phyloP scores from a whole-genome alignment of 1,284 basidiomycete species.

The Marasmius tenuissimus region DNA sequence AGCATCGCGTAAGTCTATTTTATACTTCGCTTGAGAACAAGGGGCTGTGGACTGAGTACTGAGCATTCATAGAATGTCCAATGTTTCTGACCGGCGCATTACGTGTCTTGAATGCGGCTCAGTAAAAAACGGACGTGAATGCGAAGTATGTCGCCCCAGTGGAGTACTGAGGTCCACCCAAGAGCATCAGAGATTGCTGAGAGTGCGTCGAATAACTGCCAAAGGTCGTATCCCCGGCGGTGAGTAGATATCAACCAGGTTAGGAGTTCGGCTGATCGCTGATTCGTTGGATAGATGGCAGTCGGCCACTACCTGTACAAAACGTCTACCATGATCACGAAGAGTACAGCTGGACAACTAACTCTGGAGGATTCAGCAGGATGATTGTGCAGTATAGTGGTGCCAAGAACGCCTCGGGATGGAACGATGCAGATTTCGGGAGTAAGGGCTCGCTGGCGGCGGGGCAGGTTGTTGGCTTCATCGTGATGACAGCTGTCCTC shows the following conservation, averaged over 20 bases:
- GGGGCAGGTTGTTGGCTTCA: background rate
- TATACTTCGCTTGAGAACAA: too few species aligned
- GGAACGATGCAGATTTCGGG: constrained; percentile 1
- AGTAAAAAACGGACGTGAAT: too few species aligned
- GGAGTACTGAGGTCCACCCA: too few species aligned
- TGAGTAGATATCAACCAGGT: background rate
- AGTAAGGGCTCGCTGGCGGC: background rate
- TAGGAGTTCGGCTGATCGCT: too few species aligned
- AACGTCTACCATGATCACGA: background rate
- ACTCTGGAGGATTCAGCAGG: background rate
- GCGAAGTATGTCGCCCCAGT: too few species aligned
- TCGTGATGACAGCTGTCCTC: background rate
- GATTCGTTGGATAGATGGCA: background rate
- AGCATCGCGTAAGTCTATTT: too few species aligned
- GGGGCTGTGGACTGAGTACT: too few species aligned
- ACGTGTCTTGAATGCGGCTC: too few species aligned
- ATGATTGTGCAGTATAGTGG: constrained; percentile 3
- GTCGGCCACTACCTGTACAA: background rate
- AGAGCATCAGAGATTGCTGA: background rate
- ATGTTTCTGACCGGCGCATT: too few species aligned
- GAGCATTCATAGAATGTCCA: too few species aligned
- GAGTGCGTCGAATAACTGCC: background rate
- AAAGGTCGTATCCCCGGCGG: background rate
- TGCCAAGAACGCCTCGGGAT: constrained; percentile 1
- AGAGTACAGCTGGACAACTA: constrained; percentile 1